These are phyloP conservation scores for Coemansia sp. DNA, from an alignment of 192 early-diverging fungal species.

Conservation along the genomic window DNA sequence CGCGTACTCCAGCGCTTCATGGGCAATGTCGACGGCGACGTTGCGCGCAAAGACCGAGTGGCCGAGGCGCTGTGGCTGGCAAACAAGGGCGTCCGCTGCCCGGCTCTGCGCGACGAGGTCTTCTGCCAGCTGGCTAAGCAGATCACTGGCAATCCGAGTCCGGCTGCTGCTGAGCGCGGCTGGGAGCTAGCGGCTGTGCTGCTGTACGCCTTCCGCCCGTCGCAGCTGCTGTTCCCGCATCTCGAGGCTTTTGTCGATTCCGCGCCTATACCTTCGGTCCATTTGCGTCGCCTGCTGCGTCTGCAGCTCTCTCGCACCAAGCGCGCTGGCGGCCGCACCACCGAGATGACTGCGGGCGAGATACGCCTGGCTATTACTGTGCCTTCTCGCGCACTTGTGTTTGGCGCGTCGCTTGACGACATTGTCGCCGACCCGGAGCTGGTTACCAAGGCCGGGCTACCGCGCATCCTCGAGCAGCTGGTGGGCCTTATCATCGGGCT, in stretches of 20 bases:
- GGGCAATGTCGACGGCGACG: slow-evolving; percentile 59
- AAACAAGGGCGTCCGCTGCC: slow-evolving; percentile 71
- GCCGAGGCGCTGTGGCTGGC: slow-evolving; percentile 75
- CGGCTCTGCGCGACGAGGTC: slow-evolving; percentile 87
- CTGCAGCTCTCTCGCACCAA: slow-evolving; percentile 70
- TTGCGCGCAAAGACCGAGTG: slow-evolving; percentile 36
- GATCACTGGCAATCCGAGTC: slow-evolving; percentile 70
- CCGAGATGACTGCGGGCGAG: slow-evolving; percentile 65
- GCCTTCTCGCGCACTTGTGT: slow-evolving; percentile 80
- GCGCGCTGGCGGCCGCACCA: slow-evolving; percentile 77
- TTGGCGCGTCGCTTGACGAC: slow-evolving; percentile 87
- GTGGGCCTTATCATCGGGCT: slow-evolving; percentile 69
- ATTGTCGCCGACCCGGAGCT: slow-evolving; percentile 66
- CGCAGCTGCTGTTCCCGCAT: slow-evolving; percentile 84
- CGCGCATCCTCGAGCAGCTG: slow-evolving; percentile 80
- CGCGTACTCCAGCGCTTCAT: slow-evolving; percentile 81
- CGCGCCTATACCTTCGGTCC: slow-evolving; percentile 20
- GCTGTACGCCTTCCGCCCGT: slow-evolving; percentile 84
- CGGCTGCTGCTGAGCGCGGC: slow-evolving; percentile 64
- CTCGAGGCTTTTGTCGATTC: slow-evolving; percentile 69
- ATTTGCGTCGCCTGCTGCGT: slow-evolving; percentile 31
- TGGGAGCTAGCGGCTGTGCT: slow-evolving; percentile 86
- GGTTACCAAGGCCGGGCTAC: slow-evolving; percentile 55
- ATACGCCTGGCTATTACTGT: slow-evolving; percentile 70
- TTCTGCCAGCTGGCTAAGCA: slow-evolving; percentile 94